Conservation (phyloP, 2,329 filamentous ascomycete genomes). For the Botrytis galanthina region DNA sequence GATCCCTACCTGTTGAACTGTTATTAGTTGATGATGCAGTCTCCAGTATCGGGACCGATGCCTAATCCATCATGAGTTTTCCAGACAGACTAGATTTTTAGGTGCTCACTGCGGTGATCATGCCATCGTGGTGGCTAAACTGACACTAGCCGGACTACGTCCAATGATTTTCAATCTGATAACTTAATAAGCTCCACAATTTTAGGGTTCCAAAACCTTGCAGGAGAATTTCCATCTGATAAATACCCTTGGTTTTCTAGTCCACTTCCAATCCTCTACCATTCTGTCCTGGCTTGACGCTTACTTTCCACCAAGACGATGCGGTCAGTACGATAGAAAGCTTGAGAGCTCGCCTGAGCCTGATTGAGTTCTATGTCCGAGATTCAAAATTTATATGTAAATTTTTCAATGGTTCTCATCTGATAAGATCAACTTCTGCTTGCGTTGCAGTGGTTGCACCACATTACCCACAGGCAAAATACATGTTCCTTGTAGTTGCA, state of each 20-base stretch:
- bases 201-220: not conserved
- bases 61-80: not conserved
- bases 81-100: not conserved
- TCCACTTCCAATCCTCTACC: not conserved
- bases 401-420: not conserved
- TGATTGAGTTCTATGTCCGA: not conserved
- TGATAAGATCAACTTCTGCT: slow-evolving; percentile 2
- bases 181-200: not conserved
- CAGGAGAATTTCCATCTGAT: slow-evolving; percentile 8
- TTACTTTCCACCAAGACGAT: not conserved
- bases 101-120: not conserved
- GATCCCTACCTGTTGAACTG: not conserved
- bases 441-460: not conserved
- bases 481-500: slow-evolving; percentile 8
- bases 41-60: not conserved
- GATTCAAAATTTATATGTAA: not conserved
- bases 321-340: not conserved
- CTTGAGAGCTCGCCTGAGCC: not conserved
- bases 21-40: not conserved
- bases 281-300: not conserved
- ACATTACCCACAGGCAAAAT: not conserved
- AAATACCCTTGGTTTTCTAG: not conserved
- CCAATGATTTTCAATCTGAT: slow-evolving; percentile 15
- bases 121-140: not conserved
- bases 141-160: not conserved